Evolutionary conservation across 495 filamentous ascomycete species (phyloP).

Genomic region (Penicillium pulvis): DNA sequence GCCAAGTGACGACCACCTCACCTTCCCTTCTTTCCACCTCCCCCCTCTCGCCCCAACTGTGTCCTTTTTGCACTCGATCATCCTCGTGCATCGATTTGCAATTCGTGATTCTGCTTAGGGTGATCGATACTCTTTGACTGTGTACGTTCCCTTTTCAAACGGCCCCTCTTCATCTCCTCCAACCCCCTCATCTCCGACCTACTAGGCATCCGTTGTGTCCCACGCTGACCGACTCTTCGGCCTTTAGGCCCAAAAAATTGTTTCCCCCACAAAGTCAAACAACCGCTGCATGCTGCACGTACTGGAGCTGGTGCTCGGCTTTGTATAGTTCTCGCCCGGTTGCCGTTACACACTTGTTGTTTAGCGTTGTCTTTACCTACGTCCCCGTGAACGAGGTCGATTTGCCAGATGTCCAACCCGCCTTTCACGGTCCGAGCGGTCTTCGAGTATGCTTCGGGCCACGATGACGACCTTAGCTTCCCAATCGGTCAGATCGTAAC

Average conservation of each 20-base stretch:
- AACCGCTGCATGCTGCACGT: conserved; percentile 20
- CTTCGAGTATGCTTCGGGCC: conserved; percentile 86
- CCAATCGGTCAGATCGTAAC: conserved; percentile 83
- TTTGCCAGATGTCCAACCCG: conserved; percentile 66
- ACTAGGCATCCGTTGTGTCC: conserved; percentile 29
- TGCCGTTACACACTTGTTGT: conserved; percentile 21
- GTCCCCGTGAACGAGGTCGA: conserved; percentile 26
- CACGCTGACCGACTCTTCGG: conserved; percentile 22
- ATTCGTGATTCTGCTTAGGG: conserved; percentile 13
- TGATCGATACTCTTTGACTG: conserved; percentile 9
- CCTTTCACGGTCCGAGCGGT: conserved; percentile 94
- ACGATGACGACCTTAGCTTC: conserved; percentile 95
- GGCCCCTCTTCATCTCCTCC: conserved; percentile 6
- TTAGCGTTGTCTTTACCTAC: conserved; percentile 23
- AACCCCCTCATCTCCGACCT: conserved; percentile 26
- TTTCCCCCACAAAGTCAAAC: not conserved
- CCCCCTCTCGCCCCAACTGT: conserved; percentile 15
- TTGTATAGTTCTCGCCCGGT: conserved; percentile 25
- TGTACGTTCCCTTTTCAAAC: conserved; percentile 20
- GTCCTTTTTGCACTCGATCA: conserved; percentile 7
- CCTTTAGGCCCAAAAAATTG: not conserved
- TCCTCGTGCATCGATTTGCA: conserved; percentile 14
- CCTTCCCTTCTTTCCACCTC: conserved; percentile 24
- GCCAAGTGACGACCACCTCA: conserved; percentile 43
- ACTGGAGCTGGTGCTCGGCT: conserved; percentile 19